Evolutionary conservation across 345 rosid genomes (phyloP), one percentile per base, ranked within the genome.

Genomic region (Rhizophora apiculata): DNA sequence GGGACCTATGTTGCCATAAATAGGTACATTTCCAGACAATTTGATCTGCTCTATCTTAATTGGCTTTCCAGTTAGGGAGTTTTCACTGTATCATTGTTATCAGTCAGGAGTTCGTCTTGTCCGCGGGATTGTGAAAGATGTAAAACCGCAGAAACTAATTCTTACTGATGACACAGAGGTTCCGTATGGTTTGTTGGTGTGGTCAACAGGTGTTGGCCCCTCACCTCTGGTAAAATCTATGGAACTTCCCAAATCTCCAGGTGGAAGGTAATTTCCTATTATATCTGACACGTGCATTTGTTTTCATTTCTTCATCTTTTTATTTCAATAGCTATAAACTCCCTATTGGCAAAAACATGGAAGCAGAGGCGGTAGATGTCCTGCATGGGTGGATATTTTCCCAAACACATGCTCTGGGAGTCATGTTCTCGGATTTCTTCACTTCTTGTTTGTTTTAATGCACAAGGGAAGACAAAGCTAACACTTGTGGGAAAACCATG

Each of bases 141-240:
- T 94, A 63, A 61, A 89, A 78, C 87, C 95, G 67, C 82, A 79
- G 76, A 85, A 85, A 74, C 79, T 94, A 65, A 75, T 91, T 72
- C 96, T 94, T 60, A 85, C 69, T 49, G 95, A 94, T 77, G 95
- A 90, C 68, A 78, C 95, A 10, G 95, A 86, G 84, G 95, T 91
- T 64, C 98, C 96, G 1, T 89, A 89, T 32, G 97, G 98, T 46
- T 79, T 94, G 67, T 76, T 94, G 78, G 96, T 89, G 9, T 94
- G 98, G 98, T 91, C 97, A 49, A 91, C 96, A 5, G 97, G 97
- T 64, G 97, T 94, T 32, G 98, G 96, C 69, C 98, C 97, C 67
- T 88, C 96, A 54, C 22, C 86, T 67, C 81, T 94, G 56, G 86
- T 89, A 27, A 87, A 79, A 60, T 83, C 93, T 72, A 76, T 89